Conservation (phyloP, 1,284 basidiomycete genomes). For the Papiliotrema flavescens region DNA sequence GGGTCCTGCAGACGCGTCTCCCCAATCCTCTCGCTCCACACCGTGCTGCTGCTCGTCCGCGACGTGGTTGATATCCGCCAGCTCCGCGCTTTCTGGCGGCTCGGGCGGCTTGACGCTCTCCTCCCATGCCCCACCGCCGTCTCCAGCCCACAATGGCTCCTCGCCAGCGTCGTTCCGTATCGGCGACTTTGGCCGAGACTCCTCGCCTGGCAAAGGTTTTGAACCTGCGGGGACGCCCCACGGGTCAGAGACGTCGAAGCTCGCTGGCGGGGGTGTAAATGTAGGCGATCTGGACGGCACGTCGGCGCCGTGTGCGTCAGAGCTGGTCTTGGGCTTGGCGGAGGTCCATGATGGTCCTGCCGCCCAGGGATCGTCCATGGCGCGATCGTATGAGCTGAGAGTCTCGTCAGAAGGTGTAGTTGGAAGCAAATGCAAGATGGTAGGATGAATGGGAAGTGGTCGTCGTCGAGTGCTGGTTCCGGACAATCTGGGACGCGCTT, state of each 20-base stretch:
- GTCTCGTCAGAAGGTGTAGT: too few species aligned
- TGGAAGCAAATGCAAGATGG: too few species aligned
- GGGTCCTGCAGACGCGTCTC: too few species aligned
- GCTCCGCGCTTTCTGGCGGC: background rate
- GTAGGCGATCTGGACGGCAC: background rate
- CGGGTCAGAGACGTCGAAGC: constrained; percentile 26
- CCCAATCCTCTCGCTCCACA: too few species aligned
- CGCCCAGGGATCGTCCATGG: constrained; percentile 40
- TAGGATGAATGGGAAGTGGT: too few species aligned
- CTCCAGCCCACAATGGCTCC: background rate
- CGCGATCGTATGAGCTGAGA: too few species aligned
- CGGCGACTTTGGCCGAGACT: background rate
- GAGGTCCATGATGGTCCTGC: constrained; percentile 27
- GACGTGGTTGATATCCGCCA: background rate
- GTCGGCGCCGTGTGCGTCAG: background rate
- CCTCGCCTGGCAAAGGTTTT: background rate
- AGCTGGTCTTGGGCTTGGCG: constrained; percentile 7
- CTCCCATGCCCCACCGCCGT: background rate
- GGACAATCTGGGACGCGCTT: too few species aligned
- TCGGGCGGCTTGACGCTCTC: background rate
- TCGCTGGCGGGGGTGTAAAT: constrained; percentile 7
- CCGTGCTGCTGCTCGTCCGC: too few species aligned
- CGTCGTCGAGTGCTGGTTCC: too few species aligned
- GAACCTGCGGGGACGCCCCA: constrained; percentile 17
- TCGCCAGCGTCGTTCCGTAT: background rate